Conservation (phyloP, 805 yeast genomes). For the Kazachstania taianensis region DNA sequence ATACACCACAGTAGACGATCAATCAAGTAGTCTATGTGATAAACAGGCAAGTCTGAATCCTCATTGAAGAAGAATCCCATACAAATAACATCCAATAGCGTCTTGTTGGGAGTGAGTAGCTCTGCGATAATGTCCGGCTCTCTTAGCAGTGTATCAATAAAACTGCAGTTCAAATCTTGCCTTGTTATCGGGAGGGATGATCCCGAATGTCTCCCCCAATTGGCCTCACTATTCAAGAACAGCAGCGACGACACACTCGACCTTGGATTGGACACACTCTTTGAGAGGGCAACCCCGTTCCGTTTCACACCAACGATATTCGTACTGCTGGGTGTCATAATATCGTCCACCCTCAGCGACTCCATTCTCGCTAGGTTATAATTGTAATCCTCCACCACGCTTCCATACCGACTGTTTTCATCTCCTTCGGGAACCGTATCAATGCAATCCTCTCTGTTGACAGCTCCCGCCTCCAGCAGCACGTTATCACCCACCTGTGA, state of each 20-base stretch:
- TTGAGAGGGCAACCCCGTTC: no score
- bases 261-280: conserved; percentile 2
- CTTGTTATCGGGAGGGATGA: not conserved
- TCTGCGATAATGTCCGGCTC: conserved; percentile 32
- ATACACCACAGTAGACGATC: conserved; percentile 21
- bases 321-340: not conserved
- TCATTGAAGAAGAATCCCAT: conserved; percentile 31
- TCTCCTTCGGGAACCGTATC: not conserved
- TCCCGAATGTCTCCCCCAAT: not conserved
- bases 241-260: conserved; percentile 4
- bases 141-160: conserved; percentile 30
- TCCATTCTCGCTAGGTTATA: conserved; percentile 1
- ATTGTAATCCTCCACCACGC: conserved; percentile 1
- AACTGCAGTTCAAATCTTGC: conserved; percentile 12
- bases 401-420: no score
- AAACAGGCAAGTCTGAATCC: conserved; percentile 6
- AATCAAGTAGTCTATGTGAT: conserved; percentile 25
- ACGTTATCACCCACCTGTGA: not conserved
- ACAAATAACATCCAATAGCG: conserved; percentile 40
- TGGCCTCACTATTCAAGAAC: conserved; percentile 1
- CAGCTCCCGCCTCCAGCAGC: not conserved
- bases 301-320: not conserved
- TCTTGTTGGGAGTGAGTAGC: conserved; percentile 31
- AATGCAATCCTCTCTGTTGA: not conserved
- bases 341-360: conserved; percentile 1